Conservation (phyloP, 352 stramenopile genomes). For the Globisporangium takayamanum region DNA sequence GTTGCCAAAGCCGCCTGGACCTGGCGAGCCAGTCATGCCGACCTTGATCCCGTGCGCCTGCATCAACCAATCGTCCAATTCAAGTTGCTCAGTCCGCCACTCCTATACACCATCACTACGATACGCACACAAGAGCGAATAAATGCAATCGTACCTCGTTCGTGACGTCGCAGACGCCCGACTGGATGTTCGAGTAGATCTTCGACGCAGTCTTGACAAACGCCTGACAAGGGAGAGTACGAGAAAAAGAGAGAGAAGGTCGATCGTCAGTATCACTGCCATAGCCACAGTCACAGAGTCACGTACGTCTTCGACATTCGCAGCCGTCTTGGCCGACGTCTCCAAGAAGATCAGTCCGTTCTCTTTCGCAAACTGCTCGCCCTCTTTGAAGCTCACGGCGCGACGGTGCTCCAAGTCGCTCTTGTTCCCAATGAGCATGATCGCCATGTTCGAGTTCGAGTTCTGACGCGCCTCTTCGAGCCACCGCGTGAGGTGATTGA, state of each 20-base stretch:
- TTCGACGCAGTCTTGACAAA: slow-evolving; percentile 95
- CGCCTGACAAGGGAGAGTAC: slow-evolving; percentile 35
- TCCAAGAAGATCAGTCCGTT: slow-evolving; percentile 99
- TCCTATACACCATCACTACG: not conserved
- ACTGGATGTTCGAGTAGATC: slow-evolving; percentile 96
- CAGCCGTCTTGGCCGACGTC: slow-evolving; percentile 98
- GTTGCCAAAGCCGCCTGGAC: slow-evolving; percentile 74
- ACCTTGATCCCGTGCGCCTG: slow-evolving; percentile 87
- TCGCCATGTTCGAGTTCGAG: slow-evolving; percentile 98
- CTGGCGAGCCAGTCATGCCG: slow-evolving; percentile 78
- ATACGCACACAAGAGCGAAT: not conserved
- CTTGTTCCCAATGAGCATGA: slow-evolving; percentile 99
- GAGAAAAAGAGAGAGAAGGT: not conserved
- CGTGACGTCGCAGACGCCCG: slow-evolving; percentile 91
- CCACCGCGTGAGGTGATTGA: slow-evolving; percentile 98
- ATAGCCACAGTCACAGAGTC: not conserved
- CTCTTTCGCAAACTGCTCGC: slow-evolving; percentile 97
- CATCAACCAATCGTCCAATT: not conserved
- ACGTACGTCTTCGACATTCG: slow-evolving; percentile 97
- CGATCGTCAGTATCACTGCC: not conserved
- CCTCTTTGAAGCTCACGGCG: slow-evolving; percentile 96
- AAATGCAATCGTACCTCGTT: slow-evolving; percentile 71
- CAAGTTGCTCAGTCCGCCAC: no score
- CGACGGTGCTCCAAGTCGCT: slow-evolving; percentile 95
- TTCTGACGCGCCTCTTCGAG: slow-evolving; percentile 98